Evolutionary conservation across 805 yeast species (phyloP), one percentile per base, ranked within the genome.

Genomic region (Saturnispora serradocipensis): DNA sequence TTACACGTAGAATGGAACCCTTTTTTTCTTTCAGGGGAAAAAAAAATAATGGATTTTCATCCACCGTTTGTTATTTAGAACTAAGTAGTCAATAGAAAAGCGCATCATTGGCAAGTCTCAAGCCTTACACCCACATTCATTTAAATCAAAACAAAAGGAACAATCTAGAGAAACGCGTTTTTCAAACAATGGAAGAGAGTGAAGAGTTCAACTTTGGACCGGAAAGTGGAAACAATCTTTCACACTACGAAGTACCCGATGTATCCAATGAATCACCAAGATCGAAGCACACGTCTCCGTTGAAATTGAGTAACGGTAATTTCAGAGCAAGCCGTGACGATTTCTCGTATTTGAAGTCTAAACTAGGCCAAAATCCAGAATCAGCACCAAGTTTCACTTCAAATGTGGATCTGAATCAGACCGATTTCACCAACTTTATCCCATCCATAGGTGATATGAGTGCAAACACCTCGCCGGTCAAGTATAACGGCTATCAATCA

Each of bases 341-440:
- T 43, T 66, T 59, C 52, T 57, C 59, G 3, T 61, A 65, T 40
- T 52, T 62, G 2, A 43, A 59, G 3, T 58, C 60, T 5, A 61
- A 60, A 45, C 38, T 60, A 24, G 63, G 65, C 4, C 64, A 65
- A 34, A 60, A 60, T 59, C 64, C 68, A 13, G 65, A 65, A 6
- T 58, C 65, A 5, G 65, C 67, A 18, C 42, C 22, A 38, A 38
- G 22, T 18, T 20, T 38, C 11, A 16, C 11, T 11, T 38, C 42
- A 18, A 16, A 20, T 18, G 22, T 20, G 15, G 25, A 38, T 18
- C 15, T 38, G 8, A 38, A 16, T 18, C 42, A 38, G 13, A 18
- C 24, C 2, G 24, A 38, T 18, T 38, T 16, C 25, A 8, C 42
- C 22, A 38, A 38, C 22, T 49, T 49, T 18, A 49, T 49, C n/a